phyloP scores from a whole-genome alignment of 2,329 filamentous ascomycete genomes.

The Alternaria sp. region DNA sequence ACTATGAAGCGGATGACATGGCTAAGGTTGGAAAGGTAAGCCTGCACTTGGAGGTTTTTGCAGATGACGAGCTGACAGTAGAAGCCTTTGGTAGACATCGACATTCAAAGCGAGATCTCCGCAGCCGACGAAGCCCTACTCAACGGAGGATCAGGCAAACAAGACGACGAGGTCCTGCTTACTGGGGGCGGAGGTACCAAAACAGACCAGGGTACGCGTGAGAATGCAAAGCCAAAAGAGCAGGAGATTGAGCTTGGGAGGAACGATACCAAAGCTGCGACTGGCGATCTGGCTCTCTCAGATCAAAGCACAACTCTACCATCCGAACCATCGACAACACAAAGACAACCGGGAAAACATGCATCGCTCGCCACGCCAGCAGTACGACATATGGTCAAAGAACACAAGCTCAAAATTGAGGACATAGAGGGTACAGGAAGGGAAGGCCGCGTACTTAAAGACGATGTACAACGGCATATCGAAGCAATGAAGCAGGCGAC shows the following conservation, averaged over 20 bases:
- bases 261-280: constrained; percentile 46
- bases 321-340: constrained; percentile 29
- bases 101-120: constrained; percentile 81
- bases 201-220: constrained; percentile 27
- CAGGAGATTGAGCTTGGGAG: constrained; percentile 42
- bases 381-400: constrained; percentile 86
- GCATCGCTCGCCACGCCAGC: constrained; percentile 88
- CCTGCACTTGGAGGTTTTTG: neutral
- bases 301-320: constrained; percentile 32
- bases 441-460: constrained; percentile 90
- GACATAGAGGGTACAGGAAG: constrained; percentile 86
- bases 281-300: constrained; percentile 23
- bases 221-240: constrained; percentile 19
- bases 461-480: constrained; percentile 73
- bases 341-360: constrained; percentile 66
- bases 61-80: constrained; percentile 23
- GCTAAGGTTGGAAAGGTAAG: constrained; percentile 82
- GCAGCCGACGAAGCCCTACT: constrained; percentile 63
- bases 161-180: constrained; percentile 19
- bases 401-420: constrained; percentile 78
- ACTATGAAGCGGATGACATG: constrained; percentile 97
- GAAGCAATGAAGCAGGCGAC: constrained; percentile 32
- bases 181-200: constrained; percentile 24
- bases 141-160: constrained; percentile 45
- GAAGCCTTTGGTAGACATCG: constrained; percentile 90